These are phyloP conservation scores for barley (Hordeum vulgare) DNA, from an alignment of 176 grass and related monocot species.

Conservation along the genomic window MorexV3_pseudomolecules_assembly NC_058519.1:475734505-475735004, in stretches of 20 bases:
- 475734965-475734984: constrained; percentile 61
- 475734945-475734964: constrained; percentile 53
- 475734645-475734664: constrained; percentile 11
- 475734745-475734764: constrained; percentile 40
- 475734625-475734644: too few species aligned
- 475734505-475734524: too few species aligned
- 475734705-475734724: constrained; percentile 35
- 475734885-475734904: constrained; percentile 60
- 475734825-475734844: constrained; percentile 48
- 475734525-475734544: too few species aligned
- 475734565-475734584: too few species aligned
- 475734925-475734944: constrained; percentile 69
- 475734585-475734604: too few species aligned
- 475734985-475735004: constrained; percentile 41
- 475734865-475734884: constrained; percentile 31
- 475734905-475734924: constrained; percentile 46
- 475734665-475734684: not conserved
- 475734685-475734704: constrained; percentile 41
- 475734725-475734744: constrained; percentile 22
- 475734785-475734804: constrained; percentile 54
- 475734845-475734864: constrained; percentile 62
- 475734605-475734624: too few species aligned
- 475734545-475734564: too few species aligned
- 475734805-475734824: constrained; percentile 49
- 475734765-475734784: constrained; percentile 55